Percentiles rank a stretch among this genome's conserved stretches.
phyloP scores from a whole-genome alignment of 768 basidiomycete species.

The Podaxis sp. region DNA sequence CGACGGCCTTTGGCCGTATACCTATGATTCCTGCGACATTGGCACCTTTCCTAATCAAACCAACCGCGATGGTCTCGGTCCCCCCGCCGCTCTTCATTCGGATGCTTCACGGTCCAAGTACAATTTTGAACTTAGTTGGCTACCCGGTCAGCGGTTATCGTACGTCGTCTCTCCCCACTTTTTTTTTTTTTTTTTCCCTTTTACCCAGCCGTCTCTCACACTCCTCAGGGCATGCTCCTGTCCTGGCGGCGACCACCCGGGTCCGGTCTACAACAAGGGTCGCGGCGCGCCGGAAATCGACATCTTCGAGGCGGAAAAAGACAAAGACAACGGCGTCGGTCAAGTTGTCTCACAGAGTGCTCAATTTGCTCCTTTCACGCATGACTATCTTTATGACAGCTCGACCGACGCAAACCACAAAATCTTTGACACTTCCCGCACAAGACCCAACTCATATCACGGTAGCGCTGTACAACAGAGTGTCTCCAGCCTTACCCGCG shows the following conservation, averaged over 20 bases:
- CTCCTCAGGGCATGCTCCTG: conserved; percentile 68
- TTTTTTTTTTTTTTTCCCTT: neutral
- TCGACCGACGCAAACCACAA: conserved; percentile 29
- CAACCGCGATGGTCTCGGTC: conserved; percentile 44
- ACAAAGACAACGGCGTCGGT: conserved; percentile 44
- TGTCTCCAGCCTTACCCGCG: conserved; percentile 43
- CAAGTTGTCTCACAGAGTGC: conserved; percentile 71
- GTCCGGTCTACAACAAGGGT: conserved; percentile 51
- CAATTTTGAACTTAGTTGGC: conserved; percentile 65
- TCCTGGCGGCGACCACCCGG: conserved; percentile 73
- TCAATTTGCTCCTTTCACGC: conserved; percentile 62
- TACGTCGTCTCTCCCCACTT: conserved; percentile 34
- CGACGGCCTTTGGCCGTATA: conserved; percentile 84
- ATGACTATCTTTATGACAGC: conserved; percentile 39
- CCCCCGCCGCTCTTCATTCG: conserved; percentile 58
- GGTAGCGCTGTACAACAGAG: conserved; percentile 63
- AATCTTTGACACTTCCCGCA: conserved; percentile 30
- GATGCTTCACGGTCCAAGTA: conserved; percentile 46
- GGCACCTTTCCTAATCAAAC: conserved; percentile 81
- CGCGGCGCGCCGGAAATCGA: conserved; percentile 84
- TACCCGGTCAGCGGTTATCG: conserved; percentile 77
- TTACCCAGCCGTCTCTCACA: neutral
- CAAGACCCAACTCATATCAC: conserved; percentile 38
- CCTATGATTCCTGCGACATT: conserved; percentile 69
- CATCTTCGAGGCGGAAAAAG: conserved; percentile 72